Percentiles rank a stretch among this genome's conserved stretches.
Evolutionary conservation across 176 grass and related monocot species (phyloP).

Genomic region (Phyllostachys edulis): DNA sequence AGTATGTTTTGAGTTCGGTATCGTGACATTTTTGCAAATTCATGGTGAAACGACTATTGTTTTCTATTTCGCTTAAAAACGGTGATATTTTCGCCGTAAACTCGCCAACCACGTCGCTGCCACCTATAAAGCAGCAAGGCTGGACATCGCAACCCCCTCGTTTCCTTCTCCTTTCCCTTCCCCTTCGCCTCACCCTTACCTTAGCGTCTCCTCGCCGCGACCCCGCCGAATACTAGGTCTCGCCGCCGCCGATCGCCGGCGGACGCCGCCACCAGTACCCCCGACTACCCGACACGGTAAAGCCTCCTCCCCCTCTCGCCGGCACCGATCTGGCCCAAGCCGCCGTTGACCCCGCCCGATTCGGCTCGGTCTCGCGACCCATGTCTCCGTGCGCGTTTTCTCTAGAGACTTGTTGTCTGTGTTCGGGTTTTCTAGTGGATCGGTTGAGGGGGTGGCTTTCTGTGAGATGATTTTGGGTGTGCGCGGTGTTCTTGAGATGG

Average conservation of each 20-base stretch:
- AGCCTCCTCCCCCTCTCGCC: background rate
- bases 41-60: too few species aligned
- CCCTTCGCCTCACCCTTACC: background rate
- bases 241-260: slow-evolving; percentile 1
- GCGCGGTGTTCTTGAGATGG: background rate
- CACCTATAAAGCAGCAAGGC: slow-evolving; percentile 24
- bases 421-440: slow-evolving; percentile 18
- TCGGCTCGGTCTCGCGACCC: background rate
- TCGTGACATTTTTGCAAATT: too few species aligned
- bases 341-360: slow-evolving; percentile 40
- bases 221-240: slow-evolving; percentile 10
- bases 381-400: background rate
- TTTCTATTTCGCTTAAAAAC: too few species aligned
- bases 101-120: slow-evolving; percentile 42
- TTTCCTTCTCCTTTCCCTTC: slow-evolving; percentile 7
- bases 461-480: background rate
- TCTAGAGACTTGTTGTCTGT: background rate
- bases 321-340: slow-evolving; percentile 35
- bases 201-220: slow-evolving; percentile 39
- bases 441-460: background rate
- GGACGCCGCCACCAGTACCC: background rate
- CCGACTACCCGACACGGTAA: slow-evolving; percentile 4
- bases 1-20: too few species aligned
- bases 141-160: background rate
- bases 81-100: too few species aligned